Evolutionary conservation across 2,329 filamentous ascomycete genomes (phyloP).

Genomic region (Coleophoma cylindrospora): DNA sequence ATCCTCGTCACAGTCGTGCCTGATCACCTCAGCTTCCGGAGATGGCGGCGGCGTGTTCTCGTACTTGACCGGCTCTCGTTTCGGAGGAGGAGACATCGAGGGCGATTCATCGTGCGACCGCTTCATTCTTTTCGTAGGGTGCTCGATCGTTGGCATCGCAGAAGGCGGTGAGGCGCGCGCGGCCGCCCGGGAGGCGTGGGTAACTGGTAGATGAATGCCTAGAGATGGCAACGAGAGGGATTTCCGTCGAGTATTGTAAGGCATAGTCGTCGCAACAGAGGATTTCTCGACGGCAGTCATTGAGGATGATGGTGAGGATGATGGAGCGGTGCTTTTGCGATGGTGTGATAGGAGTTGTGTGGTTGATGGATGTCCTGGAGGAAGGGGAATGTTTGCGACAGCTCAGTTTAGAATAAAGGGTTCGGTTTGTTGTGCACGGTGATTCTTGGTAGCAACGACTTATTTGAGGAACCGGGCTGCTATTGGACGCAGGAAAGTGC

Average conservation of each 20-base stretch:
- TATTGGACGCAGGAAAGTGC: slow-evolving; percentile 17
- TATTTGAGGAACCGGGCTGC: slow-evolving; percentile 10
- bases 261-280: slow-evolving; percentile 49
- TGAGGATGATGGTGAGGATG: background rate
- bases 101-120: slow-evolving; percentile 60
- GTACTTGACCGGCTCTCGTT: slow-evolving; percentile 36
- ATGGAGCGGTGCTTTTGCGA: background rate
- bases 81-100: slow-evolving; percentile 38
- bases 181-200: slow-evolving; percentile 53
- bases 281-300: slow-evolving; percentile 11
- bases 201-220: slow-evolving; percentile 80
- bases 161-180: slow-evolving; percentile 30
- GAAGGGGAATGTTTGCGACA: slow-evolving; percentile 15
- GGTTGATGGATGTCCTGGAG: slow-evolving; percentile 5
- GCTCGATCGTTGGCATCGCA: slow-evolving; percentile 22
- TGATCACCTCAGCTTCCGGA: slow-evolving; percentile 43
- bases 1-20: slow-evolving; percentile 34
- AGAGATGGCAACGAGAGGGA: slow-evolving; percentile 88
- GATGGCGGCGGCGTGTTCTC: slow-evolving; percentile 80
- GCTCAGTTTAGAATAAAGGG: slow-evolving; percentile 11
- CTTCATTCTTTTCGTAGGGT: slow-evolving; percentile 67
- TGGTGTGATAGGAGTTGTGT: slow-evolving; percentile 2
- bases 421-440: slow-evolving; percentile 22
- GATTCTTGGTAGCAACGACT: slow-evolving; percentile 22
- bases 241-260: slow-evolving; percentile 95